phyloP scores from a whole-genome alignment of 192 early-diverging fungal species.

The Coemansia sp. region DNA sequence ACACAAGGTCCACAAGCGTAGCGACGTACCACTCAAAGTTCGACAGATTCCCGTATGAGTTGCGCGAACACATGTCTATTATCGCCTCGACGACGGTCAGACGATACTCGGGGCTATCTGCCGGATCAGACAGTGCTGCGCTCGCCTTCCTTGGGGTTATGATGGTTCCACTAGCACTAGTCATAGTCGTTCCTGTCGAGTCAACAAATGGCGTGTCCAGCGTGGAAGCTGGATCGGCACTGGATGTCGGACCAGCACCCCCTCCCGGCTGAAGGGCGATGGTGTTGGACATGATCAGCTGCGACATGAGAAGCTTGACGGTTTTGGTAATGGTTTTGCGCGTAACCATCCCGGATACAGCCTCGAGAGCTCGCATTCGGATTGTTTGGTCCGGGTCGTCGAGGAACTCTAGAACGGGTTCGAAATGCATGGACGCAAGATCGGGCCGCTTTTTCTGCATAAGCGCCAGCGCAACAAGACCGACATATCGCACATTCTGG shows the following conservation, averaged over 20 bases:
- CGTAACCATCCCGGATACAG: slow-evolving; percentile 81
- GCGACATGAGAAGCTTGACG: slow-evolving; percentile 80
- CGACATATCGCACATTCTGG: slow-evolving; percentile 89
- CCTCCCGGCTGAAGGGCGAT: slow-evolving; percentile 30
- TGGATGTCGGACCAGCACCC: not conserved
- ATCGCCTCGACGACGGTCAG: slow-evolving; percentile 80
- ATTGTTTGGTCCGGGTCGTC: slow-evolving; percentile 93
- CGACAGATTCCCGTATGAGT: slow-evolving; percentile 79
- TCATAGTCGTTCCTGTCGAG: slow-evolving; percentile 26
- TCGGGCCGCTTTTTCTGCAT: slow-evolving; percentile 83
- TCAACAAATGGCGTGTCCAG: slow-evolving; percentile 10
- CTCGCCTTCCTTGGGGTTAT: slow-evolving; percentile 3
- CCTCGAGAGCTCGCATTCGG: slow-evolving; percentile 82
- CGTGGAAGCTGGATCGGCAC: not conserved
- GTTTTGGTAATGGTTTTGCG: slow-evolving; percentile 77
- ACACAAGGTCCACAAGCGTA: slow-evolving; percentile 75
- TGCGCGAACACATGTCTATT: slow-evolving; percentile 75
- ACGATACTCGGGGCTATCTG: slow-evolving; percentile 67
- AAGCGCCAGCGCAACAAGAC: slow-evolving; percentile 80
- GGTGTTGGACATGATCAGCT: slow-evolving; percentile 63
- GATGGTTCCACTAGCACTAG: slow-evolving; percentile 35
- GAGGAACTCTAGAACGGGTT: slow-evolving; percentile 82
- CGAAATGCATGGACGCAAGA: slow-evolving; percentile 76
- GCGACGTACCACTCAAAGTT: slow-evolving; percentile 97
- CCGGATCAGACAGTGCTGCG: slow-evolving; percentile 18